Evolutionary conservation across 306 rosid genomes (phyloP).

Genomic region (Coriaria nepalensis): DNA sequence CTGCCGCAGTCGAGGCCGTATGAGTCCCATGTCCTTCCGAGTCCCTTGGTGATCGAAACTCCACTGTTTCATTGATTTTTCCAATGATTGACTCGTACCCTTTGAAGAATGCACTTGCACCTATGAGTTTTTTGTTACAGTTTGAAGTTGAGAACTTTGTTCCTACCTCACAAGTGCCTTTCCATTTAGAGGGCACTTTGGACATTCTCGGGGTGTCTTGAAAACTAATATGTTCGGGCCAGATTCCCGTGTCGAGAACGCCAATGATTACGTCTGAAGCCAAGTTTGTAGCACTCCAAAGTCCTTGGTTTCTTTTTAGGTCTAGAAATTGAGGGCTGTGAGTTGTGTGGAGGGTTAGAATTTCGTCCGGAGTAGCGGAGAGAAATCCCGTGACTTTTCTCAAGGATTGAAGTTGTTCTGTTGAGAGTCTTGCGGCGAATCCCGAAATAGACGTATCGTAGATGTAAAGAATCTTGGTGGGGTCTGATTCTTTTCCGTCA

Average conservation of each 20-base stretch:
- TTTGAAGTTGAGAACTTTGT: constrained; percentile 34
- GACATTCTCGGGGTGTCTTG: constrained; percentile 28
- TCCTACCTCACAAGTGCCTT: constrained; percentile 51
- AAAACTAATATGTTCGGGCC: constrained; percentile 72
- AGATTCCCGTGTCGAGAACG: constrained; percentile 51
- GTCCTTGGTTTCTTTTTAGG: constrained; percentile 30
- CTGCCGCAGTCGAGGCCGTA: constrained; percentile 69
- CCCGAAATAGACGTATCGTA: constrained; percentile 49
- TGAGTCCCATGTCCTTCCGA: constrained; percentile 63
- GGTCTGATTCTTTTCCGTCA: constrained; percentile 10
- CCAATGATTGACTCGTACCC: constrained; percentile 47
- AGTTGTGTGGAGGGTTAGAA: constrained; percentile 48
- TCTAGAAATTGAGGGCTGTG: constrained; percentile 50
- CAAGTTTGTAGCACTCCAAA: constrained; percentile 38
- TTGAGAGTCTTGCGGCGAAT: constrained; percentile 42
- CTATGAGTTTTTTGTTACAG: constrained; percentile 66
- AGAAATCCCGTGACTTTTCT: constrained; percentile 37
- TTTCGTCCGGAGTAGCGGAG: constrained; percentile 43
- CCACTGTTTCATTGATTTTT: constrained; percentile 29
- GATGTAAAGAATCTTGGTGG: constrained; percentile 35
- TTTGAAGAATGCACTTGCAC: constrained; percentile 40
- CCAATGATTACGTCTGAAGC: constrained; percentile 53
- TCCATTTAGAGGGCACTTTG: constrained; percentile 42
- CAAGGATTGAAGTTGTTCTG: constrained; percentile 31
- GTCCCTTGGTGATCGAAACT: constrained; percentile 47